Base-by-base conservation (phyloP, 75 land plant genomes). In the Pseudotsuga menziesii region DNA sequence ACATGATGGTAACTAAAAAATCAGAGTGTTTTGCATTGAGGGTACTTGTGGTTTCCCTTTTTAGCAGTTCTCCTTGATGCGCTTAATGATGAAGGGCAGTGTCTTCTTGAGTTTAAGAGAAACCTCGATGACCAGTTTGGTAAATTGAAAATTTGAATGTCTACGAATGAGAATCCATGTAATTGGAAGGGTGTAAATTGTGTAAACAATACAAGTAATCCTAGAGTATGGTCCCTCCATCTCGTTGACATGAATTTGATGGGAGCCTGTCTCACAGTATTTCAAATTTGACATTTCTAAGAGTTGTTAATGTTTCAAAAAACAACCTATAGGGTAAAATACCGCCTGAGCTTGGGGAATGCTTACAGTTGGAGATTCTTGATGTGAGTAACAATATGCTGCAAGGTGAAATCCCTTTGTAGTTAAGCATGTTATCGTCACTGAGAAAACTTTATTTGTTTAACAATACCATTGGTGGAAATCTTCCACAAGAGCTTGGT, bases 301-400 rank as follows among this genome's bases (percentile, higher is more conserved):
- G 75, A 19, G 62, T 66, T 6, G 64, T 94, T 0, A 84, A 85
- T 55, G 64, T 89, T 6, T 82, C 91, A 27, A 80, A 32, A 4
- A 92, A 92, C 80, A 59, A 60, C 56, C 61, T 94, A 19, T 78
- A 84, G 11, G 97, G 92, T 4, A 78, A 80, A 35, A 86, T 94
- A 35, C 92, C 97, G 12, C 58, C 48, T 5, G 78, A 78, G 35
- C 39, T 91, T 35, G 77, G 73, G 36, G 12, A 74, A 4, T 82
- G 83, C 58, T 26, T 41, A 44, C 77, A 56, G 16, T 83, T 94
- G 15, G 77, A 78, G 48, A 60, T 82, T 75, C 84, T 94, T 57
- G 85, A 91, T 80, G 87, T 93, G 41, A 83, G 89, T 80, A 89
- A 79, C 26, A 93, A 93, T 60, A 61, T 78, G 15, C 20, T 93